Evolutionary conservation across 768 basidiomycete species (phyloP).

Genomic region (Crassisporium funariophilum): DNA sequence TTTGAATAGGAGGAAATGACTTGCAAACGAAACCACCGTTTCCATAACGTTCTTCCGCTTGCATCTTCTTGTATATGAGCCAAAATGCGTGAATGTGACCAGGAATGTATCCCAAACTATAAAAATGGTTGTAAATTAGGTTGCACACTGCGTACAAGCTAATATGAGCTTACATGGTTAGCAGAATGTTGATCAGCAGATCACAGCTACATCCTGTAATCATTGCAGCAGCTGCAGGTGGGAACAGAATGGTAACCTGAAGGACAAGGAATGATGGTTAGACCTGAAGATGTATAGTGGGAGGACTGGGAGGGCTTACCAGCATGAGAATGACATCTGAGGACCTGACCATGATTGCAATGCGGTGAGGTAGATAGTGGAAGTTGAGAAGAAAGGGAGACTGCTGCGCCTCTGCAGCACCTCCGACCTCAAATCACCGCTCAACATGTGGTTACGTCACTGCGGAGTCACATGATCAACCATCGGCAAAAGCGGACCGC

Average conservation of each 20-base stretch:
- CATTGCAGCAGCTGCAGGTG: conserved; percentile 77
- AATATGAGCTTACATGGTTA: conserved; percentile 66
- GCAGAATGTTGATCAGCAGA: conserved; percentile 78
- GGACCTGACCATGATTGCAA: conserved; percentile 50
- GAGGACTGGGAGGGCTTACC: conserved; percentile 40
- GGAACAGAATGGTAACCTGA: conserved; percentile 79
- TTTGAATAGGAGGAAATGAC: conserved; percentile 28
- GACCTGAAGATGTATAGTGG: not conserved
- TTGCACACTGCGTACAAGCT: too few species aligned
- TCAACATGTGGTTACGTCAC: too few species aligned
- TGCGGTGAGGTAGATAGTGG: conserved; percentile 6
- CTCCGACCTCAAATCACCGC: too few species aligned
- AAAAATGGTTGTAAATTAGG: not conserved
- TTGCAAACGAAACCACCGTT: conserved; percentile 73
- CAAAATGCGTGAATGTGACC: conserved; percentile 82
- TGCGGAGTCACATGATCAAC: too few species aligned
- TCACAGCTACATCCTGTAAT: conserved; percentile 85
- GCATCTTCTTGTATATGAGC: conserved; percentile 89
- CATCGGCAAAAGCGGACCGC: too few species aligned
- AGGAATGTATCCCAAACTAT: conserved; percentile 76
- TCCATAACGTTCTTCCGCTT: conserved; percentile 83
- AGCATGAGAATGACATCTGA: conserved; percentile 83
- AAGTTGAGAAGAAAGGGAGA: conserved; percentile 6
- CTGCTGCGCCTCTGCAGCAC: not conserved
- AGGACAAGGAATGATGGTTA: conserved; percentile 1